Evolutionary conservation across 2,329 filamentous ascomycete genomes (phyloP), one percentile per base, ranked within the genome.

Genomic region (Phoma sp.): DNA sequence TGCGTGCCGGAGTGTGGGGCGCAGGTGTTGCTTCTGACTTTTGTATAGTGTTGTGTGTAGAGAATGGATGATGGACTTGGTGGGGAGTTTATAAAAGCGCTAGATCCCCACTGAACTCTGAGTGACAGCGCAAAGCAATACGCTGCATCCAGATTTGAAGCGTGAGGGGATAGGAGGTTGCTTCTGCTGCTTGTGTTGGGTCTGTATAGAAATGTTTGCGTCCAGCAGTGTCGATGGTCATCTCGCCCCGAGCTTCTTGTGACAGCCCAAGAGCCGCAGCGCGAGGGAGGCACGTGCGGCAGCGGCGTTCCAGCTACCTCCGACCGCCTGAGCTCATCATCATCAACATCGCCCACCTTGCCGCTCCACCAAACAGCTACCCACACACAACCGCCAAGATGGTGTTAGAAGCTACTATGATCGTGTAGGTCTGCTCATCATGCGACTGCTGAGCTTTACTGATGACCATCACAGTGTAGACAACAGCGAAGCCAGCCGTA

Each of bases 371-470:
- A 53, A 35, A 48, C 57, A 37, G 23, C 14, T 14, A 39, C 35
- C 52, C 27, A 51, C 48, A 57, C 48, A 46, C 43, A 46, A 37
- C 52, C 57, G 79, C 77, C 86, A 93, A 83, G 73, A 99, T 99
- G 95, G 90, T 89, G 79, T 88, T 99, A 79, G 95, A 99, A 87
- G 96, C 95, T 81, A 96, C 96, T 61, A 98, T 99, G 93, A 91
- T 99, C 78, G 88, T 98, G 84, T 82, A 73, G 23, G 75, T 51
- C 47, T 38, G 4, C 22, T 27, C 7, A 33, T 1, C 23, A n/a
- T 2, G 7, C 9, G n/a, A 29, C 47, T 52, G 6, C 14, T 33
- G 13, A 33, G n/a, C 30, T 51, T 25, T 30, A 54, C 64, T 73
- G 58, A 72, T 54, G 10, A 33, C 10, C 25, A 39, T 53, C 40